Conservation (phyloP, 805 yeast species). For the Ogataea wickerhamii region DNA sequence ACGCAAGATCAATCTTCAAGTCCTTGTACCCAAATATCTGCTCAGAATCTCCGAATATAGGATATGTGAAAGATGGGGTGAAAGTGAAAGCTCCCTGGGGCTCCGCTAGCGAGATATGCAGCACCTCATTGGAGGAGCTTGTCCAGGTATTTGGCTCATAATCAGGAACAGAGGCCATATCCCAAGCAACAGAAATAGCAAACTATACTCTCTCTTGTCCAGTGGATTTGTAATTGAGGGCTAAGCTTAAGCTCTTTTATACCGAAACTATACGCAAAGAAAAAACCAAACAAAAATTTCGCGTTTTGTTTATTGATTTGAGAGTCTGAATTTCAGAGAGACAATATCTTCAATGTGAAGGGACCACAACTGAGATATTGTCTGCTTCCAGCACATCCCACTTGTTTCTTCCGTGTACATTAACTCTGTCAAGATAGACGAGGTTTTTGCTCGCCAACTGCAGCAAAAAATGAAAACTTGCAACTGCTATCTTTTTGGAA, state of each 20-base stretch:
- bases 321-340: neutral
- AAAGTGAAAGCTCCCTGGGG: slow-evolving; percentile 59
- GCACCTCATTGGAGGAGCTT: slow-evolving; percentile 62
- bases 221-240: too few relatives aligned
- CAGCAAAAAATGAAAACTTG: slow-evolving; percentile 18
- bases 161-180: slow-evolving; percentile 19
- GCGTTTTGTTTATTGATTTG: too few relatives aligned
- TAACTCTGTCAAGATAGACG: slow-evolving; percentile 14
- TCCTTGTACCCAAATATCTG: slow-evolving; percentile 80
- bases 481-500: slow-evolving; percentile 16
- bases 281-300: too few relatives aligned
- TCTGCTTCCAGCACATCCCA: slow-evolving; percentile 23
- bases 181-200: too few relatives aligned
- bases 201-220: too few relatives aligned
- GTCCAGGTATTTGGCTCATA: slow-evolving; percentile 57
- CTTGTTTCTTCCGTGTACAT: slow-evolving; percentile 17
- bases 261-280: too few relatives aligned
- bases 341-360: slow-evolving; percentile 1
- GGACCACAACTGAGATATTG: slow-evolving; percentile 17
- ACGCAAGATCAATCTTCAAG: slow-evolving; percentile 60
- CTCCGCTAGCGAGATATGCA: slow-evolving; percentile 58
- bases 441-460: slow-evolving; percentile 16
- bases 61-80: slow-evolving; percentile 82
- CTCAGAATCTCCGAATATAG: slow-evolving; percentile 90
- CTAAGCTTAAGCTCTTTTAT: neutral